Conservation (phyloP, 805 yeast genomes). For the Candida caryicola region DNA sequence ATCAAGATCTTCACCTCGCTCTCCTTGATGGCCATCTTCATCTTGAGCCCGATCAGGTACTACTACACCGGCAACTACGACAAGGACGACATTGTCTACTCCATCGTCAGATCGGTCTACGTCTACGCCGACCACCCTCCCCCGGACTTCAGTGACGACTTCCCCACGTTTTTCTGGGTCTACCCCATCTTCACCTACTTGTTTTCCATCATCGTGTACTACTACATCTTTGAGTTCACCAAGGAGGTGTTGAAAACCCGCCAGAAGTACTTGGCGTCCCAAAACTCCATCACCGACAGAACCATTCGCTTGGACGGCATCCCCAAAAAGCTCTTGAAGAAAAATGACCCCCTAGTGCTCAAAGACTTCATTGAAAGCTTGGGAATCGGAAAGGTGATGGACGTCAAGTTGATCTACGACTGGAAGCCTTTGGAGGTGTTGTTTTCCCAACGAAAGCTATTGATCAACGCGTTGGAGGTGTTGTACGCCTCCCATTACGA, state of each 20-base stretch:
- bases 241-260: conserved; percentile 48
- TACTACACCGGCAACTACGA: conserved; percentile 44
- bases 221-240: conserved; percentile 46
- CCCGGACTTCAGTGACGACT: conserved; percentile 32
- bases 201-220: conserved; percentile 48
- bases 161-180: conserved; percentile 47
- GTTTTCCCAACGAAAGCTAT: conserved; percentile 29
- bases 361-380: conserved; percentile 51
- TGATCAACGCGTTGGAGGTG: conserved; percentile 38
- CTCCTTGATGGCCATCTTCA: conserved; percentile 22
- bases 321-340: conserved; percentile 40
- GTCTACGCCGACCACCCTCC: conserved; percentile 10
- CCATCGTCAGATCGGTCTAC: conserved; percentile 5
- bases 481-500: conserved; percentile 43
- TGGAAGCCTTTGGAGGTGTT: conserved; percentile 41
- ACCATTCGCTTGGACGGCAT: conserved; percentile 56
- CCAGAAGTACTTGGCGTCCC: conserved; percentile 57
- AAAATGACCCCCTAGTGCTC: conserved; percentile 40
- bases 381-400: conserved; percentile 54
- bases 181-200: conserved; percentile 56
- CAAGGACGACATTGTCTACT: conserved; percentile 30
- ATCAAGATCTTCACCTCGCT: conserved; percentile 19
- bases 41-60: conserved; percentile 38
- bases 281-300: conserved; percentile 57
- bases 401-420: conserved; percentile 47